A percentile compares a stretch with the other conserved stretches of the same genome.
phyloP scores from a whole-genome alignment of 495 filamentous ascomycete species.

The Neurospora tetrasperma region DNA sequence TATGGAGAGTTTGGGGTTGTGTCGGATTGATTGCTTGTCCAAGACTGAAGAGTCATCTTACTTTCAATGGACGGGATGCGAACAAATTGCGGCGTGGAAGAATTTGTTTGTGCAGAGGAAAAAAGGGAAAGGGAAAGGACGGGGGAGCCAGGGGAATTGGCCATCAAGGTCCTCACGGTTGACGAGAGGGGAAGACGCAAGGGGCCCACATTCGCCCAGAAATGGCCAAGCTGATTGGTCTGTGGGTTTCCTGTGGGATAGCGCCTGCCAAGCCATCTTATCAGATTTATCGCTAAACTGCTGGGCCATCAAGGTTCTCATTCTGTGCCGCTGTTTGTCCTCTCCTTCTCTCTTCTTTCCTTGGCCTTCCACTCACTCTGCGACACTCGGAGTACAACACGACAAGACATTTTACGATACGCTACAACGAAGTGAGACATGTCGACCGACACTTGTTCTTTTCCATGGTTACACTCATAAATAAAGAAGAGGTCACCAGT shows the following conservation, averaged over 20 bases:
- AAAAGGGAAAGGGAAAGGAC: not conserved
- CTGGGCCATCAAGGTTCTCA: constrained; percentile 15
- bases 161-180: not conserved
- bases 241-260: not conserved
- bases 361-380: not conserved
- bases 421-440: not conserved
- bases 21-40: not conserved
- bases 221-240: not conserved
- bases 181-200: not conserved
- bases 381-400: not conserved
- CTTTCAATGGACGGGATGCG: not conserved
- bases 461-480: not conserved
- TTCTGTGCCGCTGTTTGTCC: not conserved
- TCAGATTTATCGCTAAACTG: constrained; percentile 10
- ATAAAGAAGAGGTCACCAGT: not conserved
- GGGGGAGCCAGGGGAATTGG: not conserved
- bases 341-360: not conserved
- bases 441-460: not conserved
- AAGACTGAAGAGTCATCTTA: not conserved
- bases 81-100: not conserved
- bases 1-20: not conserved
- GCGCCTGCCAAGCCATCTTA: constrained; percentile 1
- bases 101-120: not conserved
- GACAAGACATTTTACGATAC: not conserved
- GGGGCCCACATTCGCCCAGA: not conserved